Base-by-base conservation (phyloP, 306 rosid species). In the Abrus pulchellus region DNA sequence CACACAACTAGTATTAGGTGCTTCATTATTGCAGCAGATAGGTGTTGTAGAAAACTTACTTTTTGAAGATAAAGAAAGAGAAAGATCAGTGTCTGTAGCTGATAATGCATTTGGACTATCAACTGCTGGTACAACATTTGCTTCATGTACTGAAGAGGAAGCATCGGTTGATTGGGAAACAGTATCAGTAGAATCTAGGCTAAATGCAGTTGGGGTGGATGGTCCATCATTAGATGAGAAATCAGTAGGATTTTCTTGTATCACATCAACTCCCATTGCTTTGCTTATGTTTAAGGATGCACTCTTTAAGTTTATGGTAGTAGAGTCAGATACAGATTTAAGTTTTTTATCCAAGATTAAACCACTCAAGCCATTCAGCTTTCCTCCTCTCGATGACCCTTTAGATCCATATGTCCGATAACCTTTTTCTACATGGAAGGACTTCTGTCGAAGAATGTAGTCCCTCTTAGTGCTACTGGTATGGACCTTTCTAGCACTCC, bases 381-480 rank as follows among this genome's bases (percentile, higher is more conserved):
- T 92, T 59, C 89, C 96, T 77, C 90, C 86, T 87, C 94, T 87
- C 56, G 90, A 90, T 77, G 92, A 87, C 36, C 95, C 97, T 77
- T 94, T 94, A 43, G 88, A 80, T 64, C 97, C 97, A 65, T 90
- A 87, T 9, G 93, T 89, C 49, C 89, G 92, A 62, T 82, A 83
- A 80, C 86, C 71, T 82, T 94, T 94, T 75, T 91, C 98, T 87
- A 87, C 71, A 38, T 90, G 97, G 72, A 87, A 86, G 48, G 97
- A 83, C 86, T 94, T 92, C 27, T 94, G 97, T 47, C 92, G 93
- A 56, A 92, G 90, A 86, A 90, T 83, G 90, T 87, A 87, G 27
- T 94, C 98, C 88, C 94, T 90, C 88, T 85, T 94, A 52, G 85
- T 72, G 83, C 83, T 80, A 61, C 76, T 75, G 57, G 97, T 83